Conservation (phyloP, 768 basidiomycete genomes). For the Tylopilus plumbeoviolaceoides region DNA sequence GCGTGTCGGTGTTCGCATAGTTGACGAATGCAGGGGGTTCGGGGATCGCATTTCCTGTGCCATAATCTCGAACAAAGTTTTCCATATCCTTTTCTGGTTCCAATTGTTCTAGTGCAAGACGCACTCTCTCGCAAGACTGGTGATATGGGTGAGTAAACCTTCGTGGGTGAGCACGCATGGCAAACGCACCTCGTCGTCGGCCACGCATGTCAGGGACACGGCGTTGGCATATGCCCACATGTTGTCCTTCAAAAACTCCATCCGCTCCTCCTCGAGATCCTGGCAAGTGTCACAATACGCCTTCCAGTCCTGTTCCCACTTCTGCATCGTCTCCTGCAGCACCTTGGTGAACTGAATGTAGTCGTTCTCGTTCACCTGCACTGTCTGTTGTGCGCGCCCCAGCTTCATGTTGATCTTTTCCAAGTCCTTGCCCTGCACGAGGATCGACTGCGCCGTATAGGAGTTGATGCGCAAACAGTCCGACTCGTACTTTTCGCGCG, state of each 20-base stretch:
- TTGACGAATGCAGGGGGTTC: constrained; percentile 87
- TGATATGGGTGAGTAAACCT: background rate
- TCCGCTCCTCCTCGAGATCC: constrained; percentile 92
- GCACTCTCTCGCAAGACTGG: constrained; percentile 88
- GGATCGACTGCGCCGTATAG: constrained; percentile 84
- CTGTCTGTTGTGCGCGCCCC: constrained; percentile 84
- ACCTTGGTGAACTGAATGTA: constrained; percentile 83
- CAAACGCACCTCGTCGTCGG: constrained; percentile 83
- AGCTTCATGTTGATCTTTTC: constrained; percentile 87
- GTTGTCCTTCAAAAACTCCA: constrained; percentile 92
- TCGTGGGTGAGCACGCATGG: background rate
- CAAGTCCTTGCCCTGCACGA: constrained; percentile 90
- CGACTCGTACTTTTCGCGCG: constrained; percentile 88
- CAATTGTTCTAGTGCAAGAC: constrained; percentile 82
- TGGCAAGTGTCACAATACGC: constrained; percentile 91
- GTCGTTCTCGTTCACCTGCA: constrained; percentile 87
- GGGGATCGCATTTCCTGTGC: constrained; percentile 84
- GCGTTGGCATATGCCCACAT: constrained; percentile 96
- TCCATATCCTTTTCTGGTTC: constrained; percentile 88
- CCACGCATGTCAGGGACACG: constrained; percentile 92
- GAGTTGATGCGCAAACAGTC: constrained; percentile 94
- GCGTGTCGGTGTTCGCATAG: constrained; percentile 64
- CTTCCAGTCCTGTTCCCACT: constrained; percentile 96
- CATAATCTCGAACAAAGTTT: constrained; percentile 82
- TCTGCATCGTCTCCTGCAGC: constrained; percentile 69